Percentiles rank a stretch among this genome's conserved stretches.
phyloP scores from a whole-genome alignment of 352 stramenopile genomes.

The Phytophthora constricta region DNA sequence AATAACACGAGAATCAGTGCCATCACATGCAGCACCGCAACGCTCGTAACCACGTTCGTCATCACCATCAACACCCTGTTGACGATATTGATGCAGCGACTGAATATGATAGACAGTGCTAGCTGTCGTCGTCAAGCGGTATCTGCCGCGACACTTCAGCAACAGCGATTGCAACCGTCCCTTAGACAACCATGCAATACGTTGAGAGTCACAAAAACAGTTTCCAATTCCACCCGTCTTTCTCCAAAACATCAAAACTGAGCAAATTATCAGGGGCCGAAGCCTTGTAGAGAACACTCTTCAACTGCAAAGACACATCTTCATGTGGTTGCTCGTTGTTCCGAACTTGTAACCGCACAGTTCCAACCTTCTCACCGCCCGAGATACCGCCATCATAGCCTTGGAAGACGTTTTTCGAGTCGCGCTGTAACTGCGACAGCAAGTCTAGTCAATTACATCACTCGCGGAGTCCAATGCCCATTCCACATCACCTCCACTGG shows the following conservation, averaged over 20 bases:
- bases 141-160: constrained; percentile 4
- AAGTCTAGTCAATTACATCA: not conserved
- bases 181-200: constrained; percentile 9
- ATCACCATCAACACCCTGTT: too few species aligned
- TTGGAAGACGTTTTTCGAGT: constrained; percentile 1
- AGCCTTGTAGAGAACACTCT: constrained; percentile 5
- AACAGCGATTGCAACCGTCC: not conserved
- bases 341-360: not conserved
- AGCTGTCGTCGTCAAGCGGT: constrained; percentile 1
- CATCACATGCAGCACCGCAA: too few species aligned
- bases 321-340: constrained; percentile 18
- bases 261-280: constrained; percentile 19
- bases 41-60: too few species aligned
- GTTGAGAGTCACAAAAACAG: not conserved
- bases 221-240: constrained; percentile 8
- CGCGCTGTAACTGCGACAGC: not conserved
- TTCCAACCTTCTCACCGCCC: not conserved
- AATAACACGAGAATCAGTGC: too few species aligned
- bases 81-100: too few species aligned
- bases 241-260: constrained; percentile 5
- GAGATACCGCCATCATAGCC: not conserved
- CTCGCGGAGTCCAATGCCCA: not conserved
- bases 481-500: not conserved
- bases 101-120: not conserved
- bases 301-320: constrained; percentile 5